phyloP scores from a whole-genome alignment of 208 protist genomes.

The Crithidia sp. region DNA sequence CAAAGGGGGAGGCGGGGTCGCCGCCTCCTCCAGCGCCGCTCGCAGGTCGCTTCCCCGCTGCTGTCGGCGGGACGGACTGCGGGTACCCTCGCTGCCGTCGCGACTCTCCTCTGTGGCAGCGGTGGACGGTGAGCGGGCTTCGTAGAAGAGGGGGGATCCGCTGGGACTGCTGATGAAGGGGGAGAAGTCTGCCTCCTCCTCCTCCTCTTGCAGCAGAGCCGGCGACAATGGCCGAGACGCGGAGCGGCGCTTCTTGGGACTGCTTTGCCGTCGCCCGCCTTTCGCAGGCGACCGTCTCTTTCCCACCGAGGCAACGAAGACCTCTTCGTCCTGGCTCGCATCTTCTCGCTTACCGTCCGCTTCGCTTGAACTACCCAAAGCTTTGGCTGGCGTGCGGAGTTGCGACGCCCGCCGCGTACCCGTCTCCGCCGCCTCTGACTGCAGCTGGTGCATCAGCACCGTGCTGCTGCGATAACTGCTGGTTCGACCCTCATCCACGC shows the following conservation, averaged over 20 bases:
- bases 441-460: constrained; percentile 30
- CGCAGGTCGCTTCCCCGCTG: constrained; percentile 7
- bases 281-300: constrained; percentile 9
- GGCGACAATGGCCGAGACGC: neutral
- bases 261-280: constrained; percentile 9
- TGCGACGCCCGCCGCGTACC: neutral
- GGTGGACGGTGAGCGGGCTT: constrained; percentile 46
- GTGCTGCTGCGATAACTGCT: constrained; percentile 30
- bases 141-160: constrained; percentile 66
- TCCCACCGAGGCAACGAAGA: constrained; percentile 22
- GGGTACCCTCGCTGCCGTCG: neutral
- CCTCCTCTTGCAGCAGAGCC: neutral
- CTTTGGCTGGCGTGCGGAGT: neutral
- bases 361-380: neutral
- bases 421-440: constrained; percentile 18
- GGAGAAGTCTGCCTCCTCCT: constrained; percentile 23
- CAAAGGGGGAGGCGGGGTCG: constrained; percentile 5
- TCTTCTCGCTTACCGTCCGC: neutral
- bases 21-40: constrained; percentile 21
- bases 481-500: neutral
- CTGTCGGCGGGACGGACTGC: constrained; percentile 1
- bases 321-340: constrained; percentile 14
- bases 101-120: neutral
- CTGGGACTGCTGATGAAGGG: constrained; percentile 75
- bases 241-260: neutral